Evolutionary conservation across 2,329 filamentous ascomycete species (phyloP), one percentile per base, ranked within the genome.

Genomic region (Alternaria tenuissima): DNA sequence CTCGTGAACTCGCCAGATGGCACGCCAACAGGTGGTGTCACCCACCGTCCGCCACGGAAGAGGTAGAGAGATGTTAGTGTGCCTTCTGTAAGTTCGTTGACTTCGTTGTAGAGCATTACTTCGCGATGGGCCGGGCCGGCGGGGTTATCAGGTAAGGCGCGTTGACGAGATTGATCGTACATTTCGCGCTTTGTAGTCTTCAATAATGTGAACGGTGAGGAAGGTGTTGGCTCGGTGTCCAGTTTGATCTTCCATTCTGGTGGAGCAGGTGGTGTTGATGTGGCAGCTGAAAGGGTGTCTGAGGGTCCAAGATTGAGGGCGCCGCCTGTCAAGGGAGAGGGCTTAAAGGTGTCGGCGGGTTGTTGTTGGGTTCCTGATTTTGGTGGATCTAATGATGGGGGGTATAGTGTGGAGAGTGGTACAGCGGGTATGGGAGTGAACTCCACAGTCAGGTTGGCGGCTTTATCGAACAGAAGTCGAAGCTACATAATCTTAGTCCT

Each of bases 51-150:
- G 5, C 83, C 77, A 44, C 91, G 87, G 83, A 86, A 92, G 66
- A 97, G 91, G 77, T 94, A 97, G 0, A 91, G 88, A 0, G 90
- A 96, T 0, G 91, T 94, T 16, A 91, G 85, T 62, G 90, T 94
- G 8, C 92, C 93, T 78, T 98, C 94, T 86, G 96, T 96, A 36
- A 97, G 80, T 49, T 89, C 85, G 1, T 84, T 84, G 28, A 86
- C 81, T 5, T 77, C 64, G 70, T 91, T 93, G 64, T 91, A 84
- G 2, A 97, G 79, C 20, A 98, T 81, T 5, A 97, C 91, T 76
- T 98, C 94, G 52, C 85, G 84, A 41, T 70, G 64, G 0, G 63
- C 54, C 0, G 67, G 56, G n/a, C 62, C 59, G 1, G 57, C 12
- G 1, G 68, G 63, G 46, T 80, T 65, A 55, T 67, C 2, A 64